Percentiles rank a stretch among this genome's conserved stretches.
Evolutionary conservation across 768 basidiomycete species (phyloP).

Genomic region (Daedaleopsis nitida): DNA sequence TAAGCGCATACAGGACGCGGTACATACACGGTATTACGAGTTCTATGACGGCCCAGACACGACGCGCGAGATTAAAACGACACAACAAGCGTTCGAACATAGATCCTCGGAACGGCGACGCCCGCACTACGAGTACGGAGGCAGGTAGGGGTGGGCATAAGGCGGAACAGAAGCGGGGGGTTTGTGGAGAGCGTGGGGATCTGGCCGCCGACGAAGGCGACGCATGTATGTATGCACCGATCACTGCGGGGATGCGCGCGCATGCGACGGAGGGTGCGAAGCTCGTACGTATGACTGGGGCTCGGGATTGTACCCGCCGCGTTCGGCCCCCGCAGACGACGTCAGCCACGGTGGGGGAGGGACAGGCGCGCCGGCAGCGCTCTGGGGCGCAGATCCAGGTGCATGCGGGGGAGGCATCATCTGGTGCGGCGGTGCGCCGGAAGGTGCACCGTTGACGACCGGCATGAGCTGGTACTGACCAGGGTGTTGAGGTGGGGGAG

Average conservation of each 20-base stretch:
- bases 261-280: conserved; percentile 43
- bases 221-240: neutral
- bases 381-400: conserved; percentile 15
- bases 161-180: no score
- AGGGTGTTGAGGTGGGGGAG: conserved; percentile 13
- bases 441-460: conserved; percentile 7
- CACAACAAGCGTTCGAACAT: neutral
- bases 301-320: conserved; percentile 23
- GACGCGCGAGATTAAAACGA: neutral
- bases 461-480: conserved; percentile 27
- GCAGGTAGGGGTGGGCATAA: neutral
- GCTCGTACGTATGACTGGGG: conserved; percentile 53
- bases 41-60: neutral
- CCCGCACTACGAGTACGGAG: neutral
- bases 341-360: conserved; percentile 28
- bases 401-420: conserved; percentile 26
- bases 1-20: no score
- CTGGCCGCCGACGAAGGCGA: neutral
- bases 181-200: neutral
- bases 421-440: conserved; percentile 13
- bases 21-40: neutral
- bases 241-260: conserved; percentile 37
- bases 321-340: conserved; percentile 6
- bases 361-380: conserved; percentile 18
- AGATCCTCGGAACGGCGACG: neutral